These are phyloP conservation scores for Cryphonectria carpinicola DNA, from an alignment of 2,329 filamentous ascomycete genomes.

Conservation along the genomic window DNA sequence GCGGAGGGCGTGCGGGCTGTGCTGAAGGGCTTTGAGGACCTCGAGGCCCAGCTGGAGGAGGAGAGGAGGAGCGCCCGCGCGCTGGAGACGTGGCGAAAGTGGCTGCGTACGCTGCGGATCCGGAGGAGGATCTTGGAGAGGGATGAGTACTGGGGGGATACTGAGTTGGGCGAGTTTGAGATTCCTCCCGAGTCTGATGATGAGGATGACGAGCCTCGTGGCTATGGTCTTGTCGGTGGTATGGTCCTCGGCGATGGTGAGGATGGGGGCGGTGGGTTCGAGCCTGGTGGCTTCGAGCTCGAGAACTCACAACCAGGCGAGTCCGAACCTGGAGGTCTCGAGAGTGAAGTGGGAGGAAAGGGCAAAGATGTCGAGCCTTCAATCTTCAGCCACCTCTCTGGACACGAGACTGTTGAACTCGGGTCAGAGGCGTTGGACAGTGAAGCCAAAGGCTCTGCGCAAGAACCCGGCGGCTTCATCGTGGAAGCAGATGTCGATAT, in stretches of 20 bases:
- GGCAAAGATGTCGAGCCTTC: slow-evolving; percentile 5
- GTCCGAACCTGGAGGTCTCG: slow-evolving; percentile 4
- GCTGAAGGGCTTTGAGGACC: slow-evolving; percentile 68
- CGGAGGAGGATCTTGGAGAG: slow-evolving; percentile 66
- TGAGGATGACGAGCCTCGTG: slow-evolving; percentile 13
- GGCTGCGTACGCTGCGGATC: slow-evolving; percentile 78
- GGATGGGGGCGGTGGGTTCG: slow-evolving; percentile 13
- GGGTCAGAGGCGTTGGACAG: slow-evolving; percentile 1
- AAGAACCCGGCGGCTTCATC: slow-evolving; percentile 27
- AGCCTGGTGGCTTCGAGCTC: slow-evolving; percentile 24
- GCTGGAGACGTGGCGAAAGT: slow-evolving; percentile 73
- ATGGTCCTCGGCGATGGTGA: slow-evolving; percentile 8
- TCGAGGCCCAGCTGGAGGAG: slow-evolving; percentile 65
- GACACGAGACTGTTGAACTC: neutral
- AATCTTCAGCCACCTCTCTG: neutral
- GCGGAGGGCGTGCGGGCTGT: slow-evolving; percentile 73
- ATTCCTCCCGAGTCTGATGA: slow-evolving; percentile 33
- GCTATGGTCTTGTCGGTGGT: slow-evolving; percentile 3
- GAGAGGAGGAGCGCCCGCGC: slow-evolving; percentile 65
- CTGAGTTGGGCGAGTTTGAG: slow-evolving; percentile 19
- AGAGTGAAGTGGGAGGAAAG: slow-evolving; percentile 1
- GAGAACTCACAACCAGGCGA: slow-evolving; percentile 14
- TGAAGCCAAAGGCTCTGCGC: neutral
- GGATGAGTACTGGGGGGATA: slow-evolving; percentile 29
- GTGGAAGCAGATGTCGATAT: slow-evolving; percentile 19